Evolutionary conservation across 2,329 filamentous ascomycete genomes (phyloP).

Genomic region (Furcasterigmium sp.): DNA sequence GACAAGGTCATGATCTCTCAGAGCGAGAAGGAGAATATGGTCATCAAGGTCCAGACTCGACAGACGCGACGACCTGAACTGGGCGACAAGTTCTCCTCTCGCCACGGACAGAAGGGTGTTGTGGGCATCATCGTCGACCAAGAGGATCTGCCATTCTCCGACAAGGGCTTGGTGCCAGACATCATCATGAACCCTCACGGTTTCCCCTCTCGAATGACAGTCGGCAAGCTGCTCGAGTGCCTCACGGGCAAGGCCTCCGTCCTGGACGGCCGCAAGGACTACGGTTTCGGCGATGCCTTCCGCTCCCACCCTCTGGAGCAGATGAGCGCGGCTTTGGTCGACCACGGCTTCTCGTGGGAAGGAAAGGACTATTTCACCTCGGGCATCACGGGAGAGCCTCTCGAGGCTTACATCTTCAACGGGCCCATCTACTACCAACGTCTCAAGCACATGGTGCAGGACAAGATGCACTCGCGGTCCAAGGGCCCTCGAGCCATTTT

Average conservation of each 20-base stretch:
- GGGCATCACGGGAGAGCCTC: slow-evolving; percentile 87
- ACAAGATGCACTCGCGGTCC: slow-evolving; percentile 97
- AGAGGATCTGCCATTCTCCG: slow-evolving; percentile 94
- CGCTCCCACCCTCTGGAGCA: slow-evolving; percentile 78
- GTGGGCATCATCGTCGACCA: slow-evolving; percentile 95
- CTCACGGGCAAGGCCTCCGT: slow-evolving; percentile 92
- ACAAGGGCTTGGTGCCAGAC: slow-evolving; percentile 85
- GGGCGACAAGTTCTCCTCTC: slow-evolving; percentile 97
- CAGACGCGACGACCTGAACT: slow-evolving; percentile 93
- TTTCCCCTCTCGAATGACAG: slow-evolving; percentile 99
- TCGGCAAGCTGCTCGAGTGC: slow-evolving; percentile 94
- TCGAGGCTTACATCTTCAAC: slow-evolving; percentile 97
- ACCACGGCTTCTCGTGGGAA: slow-evolving; percentile 90
- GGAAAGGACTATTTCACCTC: slow-evolving; percentile 96
- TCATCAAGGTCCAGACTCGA: slow-evolving; percentile 93
- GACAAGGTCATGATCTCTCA: slow-evolving; percentile 95
- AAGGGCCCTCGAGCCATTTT: slow-evolving; percentile 87
- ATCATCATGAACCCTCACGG: slow-evolving; percentile 99
- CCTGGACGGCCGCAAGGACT: slow-evolving; percentile 77
- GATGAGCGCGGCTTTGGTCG: slow-evolving; percentile 79
- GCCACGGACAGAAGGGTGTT: slow-evolving; percentile 97
- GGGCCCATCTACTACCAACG: slow-evolving; percentile 99
- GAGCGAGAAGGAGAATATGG: slow-evolving; percentile 77
- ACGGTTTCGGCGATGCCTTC: slow-evolving; percentile 78
- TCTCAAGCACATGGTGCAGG: slow-evolving; percentile 99